A percentile compares a stretch with the other conserved stretches of the same genome.
These are phyloP conservation scores for Fusarium pseudocircinatum DNA, from an alignment of 2,329 filamentous ascomycete genomes.

Conservation along the genomic window DNA sequence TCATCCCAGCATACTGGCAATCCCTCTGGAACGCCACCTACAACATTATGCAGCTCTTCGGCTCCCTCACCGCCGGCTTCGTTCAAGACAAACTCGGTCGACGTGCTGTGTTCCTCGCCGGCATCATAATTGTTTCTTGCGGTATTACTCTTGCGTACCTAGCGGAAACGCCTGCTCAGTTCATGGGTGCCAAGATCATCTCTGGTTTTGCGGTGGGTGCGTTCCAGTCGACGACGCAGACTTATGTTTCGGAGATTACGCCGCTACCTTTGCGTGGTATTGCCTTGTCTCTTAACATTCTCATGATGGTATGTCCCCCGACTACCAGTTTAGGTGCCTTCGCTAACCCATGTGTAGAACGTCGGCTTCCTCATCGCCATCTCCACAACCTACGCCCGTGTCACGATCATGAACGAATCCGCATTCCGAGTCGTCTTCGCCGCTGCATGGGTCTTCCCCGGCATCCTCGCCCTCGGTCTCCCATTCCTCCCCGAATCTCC, in stretches of 20 bases:
- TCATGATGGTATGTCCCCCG: neutral
- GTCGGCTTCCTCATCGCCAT: constrained; percentile 3
- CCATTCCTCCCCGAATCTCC: constrained; percentile 20
- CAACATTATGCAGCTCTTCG: constrained; percentile 14
- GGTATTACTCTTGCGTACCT: neutral
- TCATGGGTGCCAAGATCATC: constrained; percentile 17
- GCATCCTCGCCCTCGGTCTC: constrained; percentile 8
- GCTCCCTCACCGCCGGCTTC: neutral
- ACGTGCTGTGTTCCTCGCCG: neutral
- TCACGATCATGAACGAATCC: constrained; percentile 1
- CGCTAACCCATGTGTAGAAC: neutral
- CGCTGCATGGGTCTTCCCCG: constrained; percentile 8
- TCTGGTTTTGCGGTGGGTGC: constrained; percentile 12
- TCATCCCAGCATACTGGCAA: constrained; percentile 16
- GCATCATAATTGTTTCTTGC: neutral
- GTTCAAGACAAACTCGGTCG: neutral
- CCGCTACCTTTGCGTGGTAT: constrained; percentile 2
- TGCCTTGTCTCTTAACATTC: neutral
- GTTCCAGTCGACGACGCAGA: constrained; percentile 13
- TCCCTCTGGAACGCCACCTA: constrained; percentile 8
- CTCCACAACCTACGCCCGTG: neutral
- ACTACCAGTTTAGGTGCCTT: too few relatives aligned
- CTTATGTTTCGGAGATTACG: constrained; percentile 6
- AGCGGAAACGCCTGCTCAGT: constrained; percentile 8
- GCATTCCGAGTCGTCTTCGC: constrained; percentile 9